Evolutionary conservation across 2,329 filamentous ascomycete genomes (phyloP).

Genomic region (Aspergillus unguis): DNA sequence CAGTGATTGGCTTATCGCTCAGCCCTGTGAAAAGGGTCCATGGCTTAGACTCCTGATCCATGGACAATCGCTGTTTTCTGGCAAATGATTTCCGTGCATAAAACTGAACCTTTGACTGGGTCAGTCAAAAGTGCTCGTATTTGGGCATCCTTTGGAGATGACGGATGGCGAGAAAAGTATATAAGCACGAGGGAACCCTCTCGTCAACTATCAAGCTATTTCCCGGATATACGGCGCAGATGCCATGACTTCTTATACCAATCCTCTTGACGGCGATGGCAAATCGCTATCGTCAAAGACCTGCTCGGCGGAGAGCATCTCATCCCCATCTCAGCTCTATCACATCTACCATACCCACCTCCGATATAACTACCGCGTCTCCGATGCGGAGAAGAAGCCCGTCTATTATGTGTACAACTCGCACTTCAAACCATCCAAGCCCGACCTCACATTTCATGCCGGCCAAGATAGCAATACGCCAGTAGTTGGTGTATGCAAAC

Average conservation of each 20-base stretch:
- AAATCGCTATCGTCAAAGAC: neutral
- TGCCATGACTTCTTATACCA: no score
- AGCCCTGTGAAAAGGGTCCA: neutral
- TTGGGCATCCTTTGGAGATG: no score
- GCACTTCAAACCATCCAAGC: conserved; percentile 27
- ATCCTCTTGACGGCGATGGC: neutral
- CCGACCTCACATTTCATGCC: conserved; percentile 34
- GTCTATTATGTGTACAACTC: conserved; percentile 30
- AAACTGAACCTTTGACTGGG: no score
- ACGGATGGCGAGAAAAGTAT: no score
- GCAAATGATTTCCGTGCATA: no score
- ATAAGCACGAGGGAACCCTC: no score
- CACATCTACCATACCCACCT: conserved; percentile 24
- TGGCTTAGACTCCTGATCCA: neutral
- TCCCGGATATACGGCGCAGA: no score
- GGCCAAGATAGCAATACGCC: conserved; percentile 25
- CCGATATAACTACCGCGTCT: conserved; percentile 25
- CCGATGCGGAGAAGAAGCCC: conserved; percentile 16
- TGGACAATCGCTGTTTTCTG: no score
- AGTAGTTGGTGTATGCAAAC: conserved; percentile 31
- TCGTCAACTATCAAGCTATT: no score
- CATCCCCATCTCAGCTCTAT: conserved; percentile 18
- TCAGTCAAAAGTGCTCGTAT: no score
- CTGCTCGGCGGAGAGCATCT: neutral
- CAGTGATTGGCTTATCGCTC: conserved; percentile 1